phyloP scores from a whole-genome alignment of 306 rosid genomes.

The Malus orientalis region DNA sequence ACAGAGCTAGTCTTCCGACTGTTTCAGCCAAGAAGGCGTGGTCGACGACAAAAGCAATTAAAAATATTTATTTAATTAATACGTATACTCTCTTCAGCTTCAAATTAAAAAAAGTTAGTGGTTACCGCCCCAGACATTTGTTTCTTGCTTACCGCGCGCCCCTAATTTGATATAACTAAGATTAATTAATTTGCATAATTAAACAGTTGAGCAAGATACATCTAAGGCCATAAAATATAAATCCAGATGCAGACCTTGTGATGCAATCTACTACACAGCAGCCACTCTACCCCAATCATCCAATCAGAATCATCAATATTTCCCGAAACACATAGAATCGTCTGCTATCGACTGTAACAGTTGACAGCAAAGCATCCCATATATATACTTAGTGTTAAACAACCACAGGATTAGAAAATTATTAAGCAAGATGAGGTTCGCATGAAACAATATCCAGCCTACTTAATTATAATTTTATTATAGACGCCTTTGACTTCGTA shows the following conservation, averaged over 20 bases:
- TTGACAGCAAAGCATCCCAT: slow-evolving; percentile 13
- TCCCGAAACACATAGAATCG: slow-evolving; percentile 5
- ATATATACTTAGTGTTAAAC: background rate
- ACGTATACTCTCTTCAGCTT: background rate
- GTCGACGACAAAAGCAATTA: background rate
- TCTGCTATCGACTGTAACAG: slow-evolving; percentile 5
- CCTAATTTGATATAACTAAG: background rate
- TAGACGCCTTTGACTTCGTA: background rate
- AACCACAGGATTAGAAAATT: background rate
- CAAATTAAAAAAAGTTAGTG: background rate
- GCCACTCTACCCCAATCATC: slow-evolving; percentile 12
- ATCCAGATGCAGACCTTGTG: slow-evolving; percentile 18
- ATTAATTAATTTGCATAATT: background rate
- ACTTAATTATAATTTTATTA: background rate
- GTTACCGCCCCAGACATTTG: slow-evolving; percentile 3
- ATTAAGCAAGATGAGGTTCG: background rate
- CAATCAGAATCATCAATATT: background rate
- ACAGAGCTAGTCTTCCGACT: background rate
- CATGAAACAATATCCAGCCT: background rate
- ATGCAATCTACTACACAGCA: slow-evolving; percentile 31
- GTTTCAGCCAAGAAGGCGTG: background rate
- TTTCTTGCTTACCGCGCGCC: slow-evolving; percentile 5
- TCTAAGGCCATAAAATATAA: slow-evolving; percentile 12
- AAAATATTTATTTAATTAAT: background rate
- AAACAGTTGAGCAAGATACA: slow-evolving; percentile 13